phyloP scores from a whole-genome alignment of 129 eudicot species.

The Pulicaria dysenterica region DNA sequence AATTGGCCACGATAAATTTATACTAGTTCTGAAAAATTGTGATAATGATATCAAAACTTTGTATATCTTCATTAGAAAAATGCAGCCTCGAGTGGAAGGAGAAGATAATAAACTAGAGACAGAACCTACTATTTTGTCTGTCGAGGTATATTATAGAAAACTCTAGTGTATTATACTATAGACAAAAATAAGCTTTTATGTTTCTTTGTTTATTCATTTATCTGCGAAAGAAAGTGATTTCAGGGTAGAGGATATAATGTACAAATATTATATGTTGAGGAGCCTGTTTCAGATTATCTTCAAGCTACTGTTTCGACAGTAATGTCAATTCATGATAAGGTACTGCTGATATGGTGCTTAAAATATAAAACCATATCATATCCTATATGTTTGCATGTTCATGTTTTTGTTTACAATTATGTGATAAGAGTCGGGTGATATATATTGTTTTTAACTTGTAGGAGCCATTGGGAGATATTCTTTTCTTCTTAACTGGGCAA shows the following conservation, averaged over 20 bases:
- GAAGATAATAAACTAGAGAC: no score
- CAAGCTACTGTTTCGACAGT: constrained; percentile 92
- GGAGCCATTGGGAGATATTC: constrained; percentile 94
- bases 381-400: background rate
- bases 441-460: constrained; percentile 23
- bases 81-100: no score
- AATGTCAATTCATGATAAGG: constrained; percentile 77
- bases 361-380: background rate
- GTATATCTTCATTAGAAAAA: no score
- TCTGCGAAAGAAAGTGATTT: constrained; percentile 32
- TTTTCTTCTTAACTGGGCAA: constrained; percentile 93
- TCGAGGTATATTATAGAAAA: no score
- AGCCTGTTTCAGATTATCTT: constrained; percentile 88
- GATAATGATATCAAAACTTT: no score
- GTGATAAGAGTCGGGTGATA: no score
- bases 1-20: background rate
- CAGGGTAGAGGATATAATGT: constrained; percentile 97
- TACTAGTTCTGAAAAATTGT: no score
- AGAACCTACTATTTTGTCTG: no score
- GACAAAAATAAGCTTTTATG: no score
- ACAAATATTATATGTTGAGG: constrained; percentile 73
- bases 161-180: no score
- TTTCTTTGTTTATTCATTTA: no score
- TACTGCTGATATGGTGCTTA: constrained; percentile 26
- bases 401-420: background rate